Conservation (phyloP, 129 eudicot species). For the Glebionis coronaria region DNA sequence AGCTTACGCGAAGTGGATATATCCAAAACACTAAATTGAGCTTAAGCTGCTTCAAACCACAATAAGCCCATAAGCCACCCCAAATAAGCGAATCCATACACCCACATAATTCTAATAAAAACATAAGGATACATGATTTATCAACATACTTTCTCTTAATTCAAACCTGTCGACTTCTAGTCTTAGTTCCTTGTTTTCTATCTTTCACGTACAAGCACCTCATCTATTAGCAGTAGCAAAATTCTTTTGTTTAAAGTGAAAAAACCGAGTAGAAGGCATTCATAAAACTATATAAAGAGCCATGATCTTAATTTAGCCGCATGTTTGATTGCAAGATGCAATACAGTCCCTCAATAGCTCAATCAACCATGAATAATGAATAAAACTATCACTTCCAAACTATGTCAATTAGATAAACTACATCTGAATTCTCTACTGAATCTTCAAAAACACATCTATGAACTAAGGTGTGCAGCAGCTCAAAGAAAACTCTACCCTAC, state of each 20-base stretch:
- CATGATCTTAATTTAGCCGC: constrained; percentile 1
- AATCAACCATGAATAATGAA: constrained; percentile 10
- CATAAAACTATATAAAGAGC: neutral
- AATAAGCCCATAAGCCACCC: too few relatives aligned
- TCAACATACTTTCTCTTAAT: neutral
- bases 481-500: neutral
- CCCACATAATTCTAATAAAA: too few relatives aligned
- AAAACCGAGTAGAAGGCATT: neutral
- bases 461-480: neutral
- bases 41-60: too few relatives aligned
- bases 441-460: neutral
- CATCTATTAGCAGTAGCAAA: constrained; percentile 10
- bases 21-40: too few relatives aligned
- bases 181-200: constrained; percentile 11
- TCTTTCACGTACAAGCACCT: constrained; percentile 13
- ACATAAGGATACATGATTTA: too few relatives aligned
- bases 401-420: constrained; percentile 2
- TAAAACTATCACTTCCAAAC: neutral
- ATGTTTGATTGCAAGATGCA: constrained; percentile 3
- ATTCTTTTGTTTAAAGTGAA: neutral
- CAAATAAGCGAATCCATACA: too few relatives aligned
- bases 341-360: constrained; percentile 1
- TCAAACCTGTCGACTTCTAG: constrained; percentile 12
- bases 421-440: neutral
- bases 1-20: too few relatives aligned